Evolutionary conservation across 495 filamentous ascomycete species (phyloP).

Genomic region (Glarea lozoyensis): DNA sequence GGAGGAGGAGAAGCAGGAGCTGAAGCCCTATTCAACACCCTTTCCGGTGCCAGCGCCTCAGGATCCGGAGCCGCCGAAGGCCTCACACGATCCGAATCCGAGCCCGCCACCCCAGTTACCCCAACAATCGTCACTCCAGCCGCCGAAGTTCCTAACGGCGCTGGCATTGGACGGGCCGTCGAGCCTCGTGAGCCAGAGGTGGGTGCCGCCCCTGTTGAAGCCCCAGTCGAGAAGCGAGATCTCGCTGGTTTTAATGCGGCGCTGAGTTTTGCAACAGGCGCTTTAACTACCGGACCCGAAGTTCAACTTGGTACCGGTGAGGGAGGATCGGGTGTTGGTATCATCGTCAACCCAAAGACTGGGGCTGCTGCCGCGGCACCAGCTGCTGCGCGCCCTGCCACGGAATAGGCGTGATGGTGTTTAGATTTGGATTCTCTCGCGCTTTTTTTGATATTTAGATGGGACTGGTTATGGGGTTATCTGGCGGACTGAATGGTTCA

Average conservation of each 20-base stretch:
- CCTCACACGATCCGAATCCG: not conserved
- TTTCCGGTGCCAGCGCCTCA: constrained; percentile 2
- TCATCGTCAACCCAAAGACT: constrained; percentile 14
- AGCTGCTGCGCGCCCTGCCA: no score
- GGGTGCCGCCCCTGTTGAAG: not conserved
- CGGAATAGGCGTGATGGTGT: no score
- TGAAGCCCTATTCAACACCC: constrained; percentile 12
- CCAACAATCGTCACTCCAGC: not conserved
- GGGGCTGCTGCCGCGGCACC: not conserved
- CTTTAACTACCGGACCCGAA: constrained; percentile 33
- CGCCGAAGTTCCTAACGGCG: not conserved
- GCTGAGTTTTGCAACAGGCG: constrained; percentile 33
- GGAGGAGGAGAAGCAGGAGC: constrained; percentile 28
- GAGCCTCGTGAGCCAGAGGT: not conserved
- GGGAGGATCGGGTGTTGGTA: constrained; percentile 36
- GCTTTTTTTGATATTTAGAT: no score
- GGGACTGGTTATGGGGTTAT: no score
- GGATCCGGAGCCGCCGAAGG: not conserved
- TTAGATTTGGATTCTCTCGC: no score
- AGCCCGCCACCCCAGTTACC: not conserved
- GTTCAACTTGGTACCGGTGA: constrained; percentile 37
- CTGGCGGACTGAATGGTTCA: no score
- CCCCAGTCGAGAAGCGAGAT: constrained; percentile 19
- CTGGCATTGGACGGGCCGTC: not conserved
- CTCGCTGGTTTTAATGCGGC: constrained; percentile 37